phyloP scores from a whole-genome alignment of 345 rosid species.

The Aurinia saxatilis region DNA sequence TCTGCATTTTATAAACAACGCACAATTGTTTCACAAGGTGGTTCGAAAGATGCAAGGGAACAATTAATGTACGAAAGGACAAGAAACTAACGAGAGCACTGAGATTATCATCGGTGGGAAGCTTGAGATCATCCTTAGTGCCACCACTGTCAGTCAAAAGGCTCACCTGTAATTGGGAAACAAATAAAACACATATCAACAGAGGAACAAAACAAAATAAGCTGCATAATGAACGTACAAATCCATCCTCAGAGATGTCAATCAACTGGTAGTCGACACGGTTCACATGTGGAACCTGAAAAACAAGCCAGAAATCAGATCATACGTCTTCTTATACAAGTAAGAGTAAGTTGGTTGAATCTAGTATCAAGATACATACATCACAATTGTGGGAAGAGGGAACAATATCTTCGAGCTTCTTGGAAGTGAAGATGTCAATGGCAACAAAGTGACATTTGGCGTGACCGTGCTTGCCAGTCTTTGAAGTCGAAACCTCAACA shows the following conservation, averaged over 20 bases:
- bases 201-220: background rate
- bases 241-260: conserved; percentile 79
- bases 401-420: conserved; percentile 83
- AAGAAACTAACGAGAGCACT: conserved; percentile 43
- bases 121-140: conserved; percentile 75
- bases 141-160: conserved; percentile 61
- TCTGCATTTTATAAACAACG: conserved; percentile 40
- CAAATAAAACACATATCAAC: background rate
- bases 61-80: no score
- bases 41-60: no score
- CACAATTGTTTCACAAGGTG: no score
- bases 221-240: no score
- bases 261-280: conserved; percentile 76
- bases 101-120: conserved; percentile 64
- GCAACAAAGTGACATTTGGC: conserved; percentile 87
- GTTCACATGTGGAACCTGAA: conserved; percentile 64
- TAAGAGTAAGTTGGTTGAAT: no score
- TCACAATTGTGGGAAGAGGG: conserved; percentile 87
- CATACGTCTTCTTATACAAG: no score
- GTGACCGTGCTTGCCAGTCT: conserved; percentile 86
- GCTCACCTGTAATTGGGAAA: conserved; percentile 41
- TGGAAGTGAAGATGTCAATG: conserved; percentile 74
- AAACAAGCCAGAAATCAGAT: no score
- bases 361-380: no score
- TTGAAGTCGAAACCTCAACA: conserved; percentile 78